Evolutionary conservation across 2,329 filamentous ascomycete species (phyloP), one percentile per base, ranked within the genome.

Genomic region (Dendrostoma leiphaemia): DNA sequence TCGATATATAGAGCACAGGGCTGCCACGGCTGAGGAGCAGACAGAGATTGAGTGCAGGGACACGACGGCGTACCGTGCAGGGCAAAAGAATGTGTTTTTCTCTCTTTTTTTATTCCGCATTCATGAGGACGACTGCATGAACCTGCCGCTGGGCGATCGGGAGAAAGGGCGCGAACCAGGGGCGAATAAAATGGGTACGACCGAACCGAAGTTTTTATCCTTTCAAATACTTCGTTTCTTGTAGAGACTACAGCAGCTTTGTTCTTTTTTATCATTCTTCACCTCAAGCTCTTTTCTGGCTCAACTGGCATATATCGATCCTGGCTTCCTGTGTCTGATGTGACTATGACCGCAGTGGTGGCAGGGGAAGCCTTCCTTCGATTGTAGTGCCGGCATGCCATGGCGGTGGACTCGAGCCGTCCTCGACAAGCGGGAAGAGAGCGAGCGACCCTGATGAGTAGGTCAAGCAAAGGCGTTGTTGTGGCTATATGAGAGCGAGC

Each of bases 141-240:
- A 32, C 23, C 50, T 21, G 38, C 46, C 45, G 51, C 46, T 32
- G 15, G 52, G 23, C 37, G n/a, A 51, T 29, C 46, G 44, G 45
- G 37, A 19, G 19, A 19, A 19, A 40, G 8, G 37, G 37, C 26
- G 24, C 15, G 26, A 19, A 19, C 12, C 24, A 3, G 34, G 19
- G 31, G n/a, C n/a, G 32, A 28, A 13, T 24, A 43, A 29, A 44
- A 38, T 21, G 2, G 26, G 17, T 13, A 23, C 29, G 29, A 9
- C 23, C 28, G 46, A 37, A n/a, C n/a, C n/a, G 24, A 29, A 21
- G 12, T 34, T 47, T 24, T 34, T 38, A 23, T 47, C 13, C 34
- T 24, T 37, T 46, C 23, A 29, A 46, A 40, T 19, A 37, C 32
- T 48, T 56, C 44, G 24, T 53, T 48, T 56, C 53, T 52, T 53